Conservation (phyloP, 176 grass and related monocot species). For the Poa annua region DNA sequence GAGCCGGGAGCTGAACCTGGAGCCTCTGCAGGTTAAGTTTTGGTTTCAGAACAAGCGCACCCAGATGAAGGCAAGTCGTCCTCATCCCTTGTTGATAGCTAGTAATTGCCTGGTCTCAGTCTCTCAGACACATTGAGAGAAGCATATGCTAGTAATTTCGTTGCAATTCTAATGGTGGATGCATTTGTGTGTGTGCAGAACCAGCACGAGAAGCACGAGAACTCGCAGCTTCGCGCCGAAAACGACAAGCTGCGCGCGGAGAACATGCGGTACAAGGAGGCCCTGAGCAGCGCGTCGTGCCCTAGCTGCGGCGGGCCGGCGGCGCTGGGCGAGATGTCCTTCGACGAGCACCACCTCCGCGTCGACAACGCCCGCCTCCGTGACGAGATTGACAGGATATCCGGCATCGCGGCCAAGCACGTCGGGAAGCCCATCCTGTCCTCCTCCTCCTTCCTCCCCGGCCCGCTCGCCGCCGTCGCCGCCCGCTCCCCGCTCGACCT, state of each 20-base stretch:
- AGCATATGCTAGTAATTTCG: neutral
- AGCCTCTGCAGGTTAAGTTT: conserved; percentile 87
- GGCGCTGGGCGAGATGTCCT: conserved; percentile 88
- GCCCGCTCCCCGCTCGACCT: conserved; percentile 68
- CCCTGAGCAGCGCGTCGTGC: conserved; percentile 68
- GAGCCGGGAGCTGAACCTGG: conserved; percentile 70
- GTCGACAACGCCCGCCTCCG: conserved; percentile 80
- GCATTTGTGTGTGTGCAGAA: conserved; percentile 45
- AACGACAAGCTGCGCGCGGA: conserved; percentile 83
- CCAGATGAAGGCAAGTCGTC: conserved; percentile 73
- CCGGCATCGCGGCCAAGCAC: conserved; percentile 82
- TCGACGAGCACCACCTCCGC: conserved; percentile 89
- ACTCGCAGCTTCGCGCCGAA: conserved; percentile 69
- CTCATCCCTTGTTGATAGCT: neutral
- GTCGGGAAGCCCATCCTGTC: conserved; percentile 71
- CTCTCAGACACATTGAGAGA: neutral
- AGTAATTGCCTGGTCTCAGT: neutral
- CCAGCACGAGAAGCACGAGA: conserved; percentile 81
- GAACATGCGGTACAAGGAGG: conserved; percentile 89
- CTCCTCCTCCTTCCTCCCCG: conserved; percentile 54
- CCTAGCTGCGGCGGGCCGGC: conserved; percentile 85
- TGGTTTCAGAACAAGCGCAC: conserved; percentile 99
- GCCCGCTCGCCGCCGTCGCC: conserved; percentile 48
- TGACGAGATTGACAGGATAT: conserved; percentile 92
- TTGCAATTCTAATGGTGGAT: neutral